Base-by-base conservation (phyloP, 73 alveolate species). In the Paramecium primaurelia region DNA sequence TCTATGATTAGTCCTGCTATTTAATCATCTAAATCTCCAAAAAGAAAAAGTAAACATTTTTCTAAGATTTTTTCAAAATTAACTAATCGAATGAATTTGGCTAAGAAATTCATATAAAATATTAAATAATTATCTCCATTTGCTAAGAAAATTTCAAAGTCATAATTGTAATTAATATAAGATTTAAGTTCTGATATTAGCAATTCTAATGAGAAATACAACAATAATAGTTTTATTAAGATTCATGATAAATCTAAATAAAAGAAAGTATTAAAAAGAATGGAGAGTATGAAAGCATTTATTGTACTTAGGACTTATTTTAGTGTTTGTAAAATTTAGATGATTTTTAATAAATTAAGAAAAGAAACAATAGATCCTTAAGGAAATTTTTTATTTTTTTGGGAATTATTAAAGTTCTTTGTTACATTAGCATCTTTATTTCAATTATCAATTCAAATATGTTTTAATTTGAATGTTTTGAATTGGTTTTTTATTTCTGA, bases 391-490 rank as follows among this genome's bases (percentile, higher is more conserved):
- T 47, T 80, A 25, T 80, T 80, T 80, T 42, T 40, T 80, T 80
- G 91, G 91, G 91, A 80, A 80, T 49, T 80, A 7, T 14, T 80
- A 20, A 80, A 80, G 0, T 80, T 80, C 26, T 42, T 80, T 80
- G 18, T 80, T 6, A 80, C 77, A 7, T 28, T 49, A 11, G 44
- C 58, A 45, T 32, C 91, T 42, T 26, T 80, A 47, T 80, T 45
- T n/a, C 32, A 80, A 26, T 80, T 80, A 80, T 80, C 91, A 14
- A 80, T 80, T 16, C 30, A 80, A 47, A 32, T 80, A 20, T 45
- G 77, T 26, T 80, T 80, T 12, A 80, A 80, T 26, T 80, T 20
- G 75, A 80, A 80, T 80, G 91, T 80, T 22, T 80, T 80, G 58
- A 49, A 80, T 45, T 45, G 71, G 54, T 80, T 80, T 47, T 80